Evolutionary conservation across 805 yeast genomes (phyloP).

Genomic region (Candida loeiensis): DNA sequence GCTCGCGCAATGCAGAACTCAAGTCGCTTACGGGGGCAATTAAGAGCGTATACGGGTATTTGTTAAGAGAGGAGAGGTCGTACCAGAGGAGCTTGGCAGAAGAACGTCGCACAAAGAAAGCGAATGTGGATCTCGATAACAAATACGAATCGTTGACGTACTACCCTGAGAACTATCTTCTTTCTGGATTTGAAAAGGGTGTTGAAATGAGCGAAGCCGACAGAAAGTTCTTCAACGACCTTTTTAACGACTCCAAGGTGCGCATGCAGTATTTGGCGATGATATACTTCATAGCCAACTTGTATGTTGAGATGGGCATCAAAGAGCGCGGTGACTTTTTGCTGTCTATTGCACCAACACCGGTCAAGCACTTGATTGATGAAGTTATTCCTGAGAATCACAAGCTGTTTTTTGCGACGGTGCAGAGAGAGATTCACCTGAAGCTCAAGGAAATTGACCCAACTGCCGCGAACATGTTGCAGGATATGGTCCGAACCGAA

Average conservation of each 20-base stretch:
- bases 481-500: slow-evolving; percentile 26
- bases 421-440: slow-evolving; percentile 26
- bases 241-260: slow-evolving; percentile 25
- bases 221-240: slow-evolving; percentile 19
- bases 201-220: slow-evolving; percentile 21
- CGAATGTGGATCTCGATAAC: slow-evolving; percentile 13
- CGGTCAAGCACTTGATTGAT: slow-evolving; percentile 35
- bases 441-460: slow-evolving; percentile 22
- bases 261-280: slow-evolving; percentile 28
- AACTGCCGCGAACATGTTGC: slow-evolving; percentile 26
- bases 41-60: slow-evolving; percentile 24
- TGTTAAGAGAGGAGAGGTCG: slow-evolving; percentile 29
- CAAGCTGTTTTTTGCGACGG: slow-evolving; percentile 18
- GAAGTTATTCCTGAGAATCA: slow-evolving; percentile 26
- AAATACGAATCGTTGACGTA: slow-evolving; percentile 21
- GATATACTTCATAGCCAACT: slow-evolving; percentile 27
- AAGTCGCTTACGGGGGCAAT: slow-evolving; percentile 21
- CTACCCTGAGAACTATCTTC: slow-evolving; percentile 37
- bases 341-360: slow-evolving; percentile 19
- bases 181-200: slow-evolving; percentile 26
- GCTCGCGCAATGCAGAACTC: slow-evolving; percentile 18
- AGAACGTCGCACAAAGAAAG: slow-evolving; percentile 13
- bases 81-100: slow-evolving; percentile 12
- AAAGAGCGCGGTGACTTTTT: slow-evolving; percentile 22
- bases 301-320: slow-evolving; percentile 28